Conservation (phyloP, 306 rosid species). For the Begonia masoniana region DNA sequence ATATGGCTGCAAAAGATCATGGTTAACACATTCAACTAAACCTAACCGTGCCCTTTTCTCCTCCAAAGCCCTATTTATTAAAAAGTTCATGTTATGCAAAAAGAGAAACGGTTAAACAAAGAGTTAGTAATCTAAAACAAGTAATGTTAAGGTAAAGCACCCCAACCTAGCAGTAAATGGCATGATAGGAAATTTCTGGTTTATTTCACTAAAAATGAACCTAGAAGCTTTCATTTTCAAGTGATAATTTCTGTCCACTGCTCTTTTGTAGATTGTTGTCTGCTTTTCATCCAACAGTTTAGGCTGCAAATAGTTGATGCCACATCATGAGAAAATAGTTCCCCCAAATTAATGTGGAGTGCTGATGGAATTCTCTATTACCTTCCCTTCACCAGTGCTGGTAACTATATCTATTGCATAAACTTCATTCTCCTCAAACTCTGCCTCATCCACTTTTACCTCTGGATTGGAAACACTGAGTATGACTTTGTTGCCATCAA, state of each 20-base stretch:
- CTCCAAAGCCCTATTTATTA: conserved; percentile 65
- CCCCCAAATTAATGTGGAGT: neutral
- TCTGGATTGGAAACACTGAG: conserved; percentile 71
- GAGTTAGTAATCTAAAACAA: neutral
- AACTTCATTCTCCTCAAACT: conserved; percentile 93
- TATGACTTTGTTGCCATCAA: conserved; percentile 93
- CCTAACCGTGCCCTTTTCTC: conserved; percentile 94
- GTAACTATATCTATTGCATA: conserved; percentile 86
- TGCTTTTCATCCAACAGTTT: conserved; percentile 93
- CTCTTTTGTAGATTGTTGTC: conserved; percentile 95
- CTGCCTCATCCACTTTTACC: conserved; percentile 82
- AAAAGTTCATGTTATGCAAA: neutral
- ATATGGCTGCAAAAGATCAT: conserved; percentile 86
- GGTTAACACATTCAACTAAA: conserved; percentile 77
- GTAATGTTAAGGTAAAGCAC: neutral
- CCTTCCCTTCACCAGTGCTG: conserved; percentile 95
- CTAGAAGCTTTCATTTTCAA: conserved; percentile 97
- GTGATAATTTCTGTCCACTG: conserved; percentile 88
- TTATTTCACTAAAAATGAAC: conserved; percentile 94
- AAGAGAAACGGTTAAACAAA: neutral
- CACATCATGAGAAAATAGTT: neutral
- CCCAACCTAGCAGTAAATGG: conserved; percentile 82
- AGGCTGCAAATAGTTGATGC: conserved; percentile 39
- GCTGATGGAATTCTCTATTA: conserved; percentile 9
- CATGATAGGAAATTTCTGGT: conserved; percentile 89